Evolutionary conservation across 2,329 filamentous ascomycete genomes (phyloP).

Genomic region (Botrytis aclada): DNA sequence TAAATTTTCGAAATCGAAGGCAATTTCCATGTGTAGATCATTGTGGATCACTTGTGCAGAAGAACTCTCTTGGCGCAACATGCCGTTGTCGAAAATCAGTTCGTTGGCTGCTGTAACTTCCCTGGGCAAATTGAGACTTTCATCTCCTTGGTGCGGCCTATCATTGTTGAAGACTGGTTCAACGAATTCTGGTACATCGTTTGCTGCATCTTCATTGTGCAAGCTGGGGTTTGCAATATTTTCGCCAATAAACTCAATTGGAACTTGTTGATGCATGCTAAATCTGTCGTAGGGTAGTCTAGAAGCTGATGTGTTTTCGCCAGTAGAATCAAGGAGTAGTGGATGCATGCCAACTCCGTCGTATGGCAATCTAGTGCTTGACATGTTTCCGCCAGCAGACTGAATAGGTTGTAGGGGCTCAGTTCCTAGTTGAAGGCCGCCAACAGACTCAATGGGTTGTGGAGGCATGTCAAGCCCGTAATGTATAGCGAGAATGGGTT

Average conservation of each 20-base stretch:
- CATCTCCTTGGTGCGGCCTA: background rate
- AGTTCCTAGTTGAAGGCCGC: too few species aligned
- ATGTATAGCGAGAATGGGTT: background rate
- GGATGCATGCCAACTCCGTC: too few species aligned
- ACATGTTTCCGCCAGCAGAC: background rate
- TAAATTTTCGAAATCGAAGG: background rate
- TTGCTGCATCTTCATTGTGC: background rate
- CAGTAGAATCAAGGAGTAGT: background rate
- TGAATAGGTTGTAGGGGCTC: too few species aligned
- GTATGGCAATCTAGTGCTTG: background rate
- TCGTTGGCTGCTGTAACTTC: background rate
- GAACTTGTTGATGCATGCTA: background rate
- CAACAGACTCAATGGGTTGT: background rate
- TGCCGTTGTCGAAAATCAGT: background rate
- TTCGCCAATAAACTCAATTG: background rate
- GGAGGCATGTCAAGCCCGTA: background rate
- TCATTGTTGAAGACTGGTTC: background rate
- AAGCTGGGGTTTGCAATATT: background rate
- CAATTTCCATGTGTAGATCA: background rate
- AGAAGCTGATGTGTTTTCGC: background rate
- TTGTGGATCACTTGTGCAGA: background rate
- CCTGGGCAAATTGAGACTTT: background rate
- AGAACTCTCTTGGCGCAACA: background rate
- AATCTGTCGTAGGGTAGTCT: background rate
- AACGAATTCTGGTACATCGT: background rate